Evolutionary conservation across 495 filamentous ascomycete species (phyloP).

Genomic region (Neurospora sp.): DNA sequence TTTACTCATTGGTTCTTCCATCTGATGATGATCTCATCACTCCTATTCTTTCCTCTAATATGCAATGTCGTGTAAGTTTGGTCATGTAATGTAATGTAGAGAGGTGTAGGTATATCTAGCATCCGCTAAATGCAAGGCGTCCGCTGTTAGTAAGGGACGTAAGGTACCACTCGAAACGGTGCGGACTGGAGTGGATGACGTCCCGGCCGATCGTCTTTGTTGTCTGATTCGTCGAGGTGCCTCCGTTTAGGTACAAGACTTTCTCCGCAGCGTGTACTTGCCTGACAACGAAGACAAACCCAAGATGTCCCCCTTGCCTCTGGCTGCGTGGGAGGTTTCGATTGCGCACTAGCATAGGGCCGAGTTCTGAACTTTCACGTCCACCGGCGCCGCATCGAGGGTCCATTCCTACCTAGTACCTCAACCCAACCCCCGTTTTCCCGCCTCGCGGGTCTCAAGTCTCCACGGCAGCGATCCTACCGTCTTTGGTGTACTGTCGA

Average conservation of each 20-base stretch:
- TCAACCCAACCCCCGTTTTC: neutral
- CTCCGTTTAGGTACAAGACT: neutral
- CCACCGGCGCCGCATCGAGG: neutral
- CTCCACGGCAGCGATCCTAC: neutral
- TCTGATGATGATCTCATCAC: neutral
- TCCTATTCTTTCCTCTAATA: neutral
- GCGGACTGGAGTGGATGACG: neutral
- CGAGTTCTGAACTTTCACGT: neutral
- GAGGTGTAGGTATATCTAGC: neutral
- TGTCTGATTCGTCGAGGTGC: neutral
- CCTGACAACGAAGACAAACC: too few relatives aligned
- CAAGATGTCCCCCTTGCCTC: neutral
- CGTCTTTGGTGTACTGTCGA: neutral
- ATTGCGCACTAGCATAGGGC: neutral
- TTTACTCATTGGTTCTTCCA: neutral
- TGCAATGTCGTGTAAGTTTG: neutral
- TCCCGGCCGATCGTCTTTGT: neutral
- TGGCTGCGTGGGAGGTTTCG: neutral
- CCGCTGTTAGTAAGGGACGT: neutral
- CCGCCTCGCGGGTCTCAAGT: neutral
- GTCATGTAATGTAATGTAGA: neutral
- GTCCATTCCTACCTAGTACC: neutral
- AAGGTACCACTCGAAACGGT: neutral
- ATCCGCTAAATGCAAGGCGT: neutral
- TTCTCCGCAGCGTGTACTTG: neutral